phyloP scores from a whole-genome alignment of 768 basidiomycete genomes.

The Naganishia antarctica region DNA sequence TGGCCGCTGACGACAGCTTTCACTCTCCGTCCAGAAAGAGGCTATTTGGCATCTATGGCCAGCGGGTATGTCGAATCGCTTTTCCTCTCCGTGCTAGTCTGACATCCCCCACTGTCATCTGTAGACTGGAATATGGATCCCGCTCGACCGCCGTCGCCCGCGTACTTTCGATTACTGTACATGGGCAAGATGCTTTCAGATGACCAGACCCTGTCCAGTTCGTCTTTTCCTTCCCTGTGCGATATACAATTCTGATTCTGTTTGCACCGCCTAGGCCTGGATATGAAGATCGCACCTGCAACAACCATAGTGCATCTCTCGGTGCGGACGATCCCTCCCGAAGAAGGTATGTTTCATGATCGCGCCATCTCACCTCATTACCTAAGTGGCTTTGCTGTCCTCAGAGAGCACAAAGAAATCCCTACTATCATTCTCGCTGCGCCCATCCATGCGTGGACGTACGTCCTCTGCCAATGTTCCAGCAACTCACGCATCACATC shows the following conservation, averaged over 20 bases:
- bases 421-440: constrained; percentile 10
- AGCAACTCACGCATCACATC: neutral
- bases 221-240: neutral
- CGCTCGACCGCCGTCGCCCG: constrained; percentile 21
- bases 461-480: constrained; percentile 6
- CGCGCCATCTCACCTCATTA: too few relatives aligned
- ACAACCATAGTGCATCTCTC: constrained; percentile 17
- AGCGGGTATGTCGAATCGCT: constrained; percentile 28
- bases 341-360: constrained; percentile 16
- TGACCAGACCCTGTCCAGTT: constrained; percentile 22
- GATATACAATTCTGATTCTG: neutral
- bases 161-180: constrained; percentile 26
- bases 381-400: too few relatives aligned
- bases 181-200: constrained; percentile 27
- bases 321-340: constrained; percentile 17
- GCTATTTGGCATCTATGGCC: constrained; percentile 42
- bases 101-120: neutral
- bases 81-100: neutral
- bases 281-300: constrained; percentile 14
- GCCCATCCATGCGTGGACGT: constrained; percentile 15
- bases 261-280: neutral
- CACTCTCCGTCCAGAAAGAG: constrained; percentile 31
- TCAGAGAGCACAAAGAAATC: constrained; percentile 10
- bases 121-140: constrained; percentile 27
- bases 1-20: neutral